Evolutionary conservation across 306 rosid genomes (phyloP).

Genomic region (Cercis canadensis): DNA sequence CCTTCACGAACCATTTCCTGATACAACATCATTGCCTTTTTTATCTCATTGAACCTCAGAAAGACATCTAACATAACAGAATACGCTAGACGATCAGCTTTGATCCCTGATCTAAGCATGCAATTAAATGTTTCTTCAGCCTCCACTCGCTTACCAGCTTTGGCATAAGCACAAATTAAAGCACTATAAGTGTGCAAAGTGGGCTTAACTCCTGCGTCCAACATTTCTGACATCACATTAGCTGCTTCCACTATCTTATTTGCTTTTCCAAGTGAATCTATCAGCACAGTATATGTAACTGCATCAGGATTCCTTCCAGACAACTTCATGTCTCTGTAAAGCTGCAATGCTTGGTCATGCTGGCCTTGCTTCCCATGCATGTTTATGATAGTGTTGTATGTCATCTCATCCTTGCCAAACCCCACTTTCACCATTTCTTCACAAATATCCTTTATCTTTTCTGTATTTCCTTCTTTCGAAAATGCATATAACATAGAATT

Average conservation of each 20-base stretch:
- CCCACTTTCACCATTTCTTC: conserved; percentile 86
- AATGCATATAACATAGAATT: conserved; percentile 88
- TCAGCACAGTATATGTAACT: conserved; percentile 82
- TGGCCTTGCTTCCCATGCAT: conserved; percentile 91
- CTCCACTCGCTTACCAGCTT: conserved; percentile 71
- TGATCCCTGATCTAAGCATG: conserved; percentile 84
- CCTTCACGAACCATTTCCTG: conserved; percentile 70
- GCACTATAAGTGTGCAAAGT: conserved; percentile 88
- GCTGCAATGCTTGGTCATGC: conserved; percentile 70
- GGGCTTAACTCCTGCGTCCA: conserved; percentile 86
- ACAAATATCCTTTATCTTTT: conserved; percentile 67
- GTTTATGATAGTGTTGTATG: conserved; percentile 87
- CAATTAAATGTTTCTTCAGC: conserved; percentile 79
- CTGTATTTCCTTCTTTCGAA: conserved; percentile 75
- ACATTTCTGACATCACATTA: conserved; percentile 86
- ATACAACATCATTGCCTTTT: conserved; percentile 69
- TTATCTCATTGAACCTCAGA: conserved; percentile 77
- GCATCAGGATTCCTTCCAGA: conserved; percentile 80
- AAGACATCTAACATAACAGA: conserved; percentile 86
- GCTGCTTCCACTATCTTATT: conserved; percentile 77
- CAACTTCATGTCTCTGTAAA: conserved; percentile 81
- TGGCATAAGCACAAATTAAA: conserved; percentile 87
- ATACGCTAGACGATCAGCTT: conserved; percentile 79
- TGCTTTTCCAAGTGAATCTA: conserved; percentile 93
- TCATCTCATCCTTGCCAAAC: conserved; percentile 94